Conservation (phyloP, 352 stramenopile species). For the Halophytophthora batemanensis region DNA sequence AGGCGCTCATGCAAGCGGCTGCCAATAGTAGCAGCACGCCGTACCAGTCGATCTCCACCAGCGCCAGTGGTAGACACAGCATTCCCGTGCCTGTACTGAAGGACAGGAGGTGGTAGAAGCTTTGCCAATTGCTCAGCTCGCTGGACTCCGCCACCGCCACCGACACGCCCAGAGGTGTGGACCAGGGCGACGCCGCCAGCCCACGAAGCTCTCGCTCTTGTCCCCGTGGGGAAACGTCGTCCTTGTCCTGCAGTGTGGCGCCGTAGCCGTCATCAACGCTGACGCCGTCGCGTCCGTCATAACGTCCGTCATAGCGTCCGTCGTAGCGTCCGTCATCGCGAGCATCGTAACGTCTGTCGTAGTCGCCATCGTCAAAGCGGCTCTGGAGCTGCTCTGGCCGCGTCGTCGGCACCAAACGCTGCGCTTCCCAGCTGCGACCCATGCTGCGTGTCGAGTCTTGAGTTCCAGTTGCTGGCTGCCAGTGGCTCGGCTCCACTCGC, state of each 20-base stretch:
- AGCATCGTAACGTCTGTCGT: conserved; percentile 23
- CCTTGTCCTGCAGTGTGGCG: conserved; percentile 4
- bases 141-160: conserved; percentile 10
- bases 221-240: conserved; percentile 10
- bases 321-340: no score
- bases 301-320: no score
- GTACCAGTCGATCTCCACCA: conserved; percentile 82
- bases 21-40: conserved; percentile 54
- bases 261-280: no score
- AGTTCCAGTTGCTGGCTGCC: conserved; percentile 1
- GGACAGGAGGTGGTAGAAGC: conserved; percentile 64
- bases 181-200: conserved; percentile 13
- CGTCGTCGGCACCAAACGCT: conserved; percentile 28
- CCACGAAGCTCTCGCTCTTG: neutral
- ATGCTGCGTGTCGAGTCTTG: conserved; percentile 17
- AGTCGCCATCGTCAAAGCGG: conserved; percentile 20
- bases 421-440: conserved; percentile 28
- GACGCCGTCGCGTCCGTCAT: no score
- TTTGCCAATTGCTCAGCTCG: conserved; percentile 59
- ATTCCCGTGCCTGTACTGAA: conserved; percentile 76
- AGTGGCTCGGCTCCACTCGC: no score
- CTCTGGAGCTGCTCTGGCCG: conserved; percentile 18
- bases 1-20: conserved; percentile 49
- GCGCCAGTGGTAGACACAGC: conserved; percentile 63
- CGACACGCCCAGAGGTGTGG: conserved; percentile 7